Percentiles rank a stretch among this genome's conserved stretches.
Evolutionary conservation across 129 eudicot genomes (phyloP).

Genomic region (Flaveria brownii): DNA sequence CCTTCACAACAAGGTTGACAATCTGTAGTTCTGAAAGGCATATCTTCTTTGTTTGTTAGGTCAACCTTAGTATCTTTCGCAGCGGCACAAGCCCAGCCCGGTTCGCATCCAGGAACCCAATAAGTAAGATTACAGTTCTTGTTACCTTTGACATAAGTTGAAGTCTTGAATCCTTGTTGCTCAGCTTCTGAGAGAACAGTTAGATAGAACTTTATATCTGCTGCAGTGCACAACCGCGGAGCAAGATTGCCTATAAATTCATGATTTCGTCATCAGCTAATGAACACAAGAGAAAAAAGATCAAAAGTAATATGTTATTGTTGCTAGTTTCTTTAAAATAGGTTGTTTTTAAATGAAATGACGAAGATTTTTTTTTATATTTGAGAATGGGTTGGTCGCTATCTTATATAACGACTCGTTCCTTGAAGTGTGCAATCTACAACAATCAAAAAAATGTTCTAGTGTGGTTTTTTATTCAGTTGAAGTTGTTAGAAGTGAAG

Average conservation of each 20-base stretch:
- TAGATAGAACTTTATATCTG: slow-evolving; percentile 71
- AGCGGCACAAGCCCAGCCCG: slow-evolving; percentile 88
- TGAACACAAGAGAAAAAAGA: neutral
- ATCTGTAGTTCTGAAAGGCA: slow-evolving; percentile 55
- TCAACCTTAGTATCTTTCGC: slow-evolving; percentile 48
- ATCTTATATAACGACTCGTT: too few species aligned
- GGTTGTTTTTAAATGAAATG: too few species aligned
- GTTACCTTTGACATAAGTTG: slow-evolving; percentile 56
- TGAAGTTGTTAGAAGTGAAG: too few species aligned
- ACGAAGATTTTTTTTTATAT: too few species aligned
- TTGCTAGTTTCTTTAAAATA: neutral
- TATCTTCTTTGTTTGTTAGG: slow-evolving; percentile 50
- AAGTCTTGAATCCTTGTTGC: slow-evolving; percentile 35
- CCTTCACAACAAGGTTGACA: slow-evolving; percentile 92
- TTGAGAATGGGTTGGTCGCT: too few species aligned
- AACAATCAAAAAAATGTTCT: too few species aligned
- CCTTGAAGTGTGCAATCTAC: too few species aligned
- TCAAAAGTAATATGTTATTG: neutral
- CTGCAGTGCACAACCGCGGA: slow-evolving; percentile 78
- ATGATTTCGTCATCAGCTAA: slow-evolving; percentile 7
- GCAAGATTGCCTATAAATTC: slow-evolving; percentile 50
- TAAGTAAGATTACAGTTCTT: slow-evolving; percentile 77
- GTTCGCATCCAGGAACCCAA: slow-evolving; percentile 87
- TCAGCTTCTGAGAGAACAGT: slow-evolving; percentile 45
- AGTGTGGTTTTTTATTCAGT: too few species aligned